Evolutionary conservation across 192 early-diverging fungal species (phyloP).

Genomic region (Jimgerdemannia flammicorona): DNA sequence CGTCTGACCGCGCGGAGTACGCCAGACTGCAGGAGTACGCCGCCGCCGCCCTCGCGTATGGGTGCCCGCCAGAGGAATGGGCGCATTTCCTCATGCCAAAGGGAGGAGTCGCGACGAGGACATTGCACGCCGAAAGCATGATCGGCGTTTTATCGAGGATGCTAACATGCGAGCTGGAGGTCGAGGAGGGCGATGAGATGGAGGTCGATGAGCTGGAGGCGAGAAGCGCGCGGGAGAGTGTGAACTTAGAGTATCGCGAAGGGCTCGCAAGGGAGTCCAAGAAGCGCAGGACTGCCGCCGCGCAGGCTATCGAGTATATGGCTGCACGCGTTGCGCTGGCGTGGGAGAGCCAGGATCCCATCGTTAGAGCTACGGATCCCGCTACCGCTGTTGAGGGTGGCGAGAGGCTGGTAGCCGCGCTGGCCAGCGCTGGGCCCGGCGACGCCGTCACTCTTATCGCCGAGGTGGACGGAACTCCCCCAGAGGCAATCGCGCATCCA

Average conservation of each 20-base stretch:
- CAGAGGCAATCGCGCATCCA: not conserved
- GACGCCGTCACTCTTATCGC: not conserved
- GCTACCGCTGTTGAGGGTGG: not conserved
- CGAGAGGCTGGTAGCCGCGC: not conserved
- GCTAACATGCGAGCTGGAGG: constrained; percentile 9
- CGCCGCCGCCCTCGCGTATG: constrained; percentile 8
- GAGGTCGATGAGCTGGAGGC: not conserved
- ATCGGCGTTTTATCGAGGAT: constrained; percentile 8
- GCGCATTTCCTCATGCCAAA: not conserved
- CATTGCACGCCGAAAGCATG: constrained; percentile 1
- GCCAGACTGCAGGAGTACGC: constrained; percentile 3
- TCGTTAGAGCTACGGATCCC: not conserved
- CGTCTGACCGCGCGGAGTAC: constrained; percentile 2
- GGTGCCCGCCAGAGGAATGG: not conserved
- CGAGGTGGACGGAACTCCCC: not conserved
- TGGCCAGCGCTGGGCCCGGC: not conserved
- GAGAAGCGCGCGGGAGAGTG: not conserved
- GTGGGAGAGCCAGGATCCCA: not conserved
- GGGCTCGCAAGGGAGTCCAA: constrained; percentile 5
- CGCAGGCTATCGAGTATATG: constrained; percentile 9
- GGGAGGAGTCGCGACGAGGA: not conserved
- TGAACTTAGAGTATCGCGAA: not conserved
- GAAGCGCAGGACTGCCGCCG: constrained; percentile 7
- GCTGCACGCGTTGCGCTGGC: constrained; percentile 6
- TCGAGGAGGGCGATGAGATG: not conserved